Evolutionary conservation across 192 early-diverging fungal genomes (phyloP).

Genomic region (Spizellomyces punctatus): DNA sequence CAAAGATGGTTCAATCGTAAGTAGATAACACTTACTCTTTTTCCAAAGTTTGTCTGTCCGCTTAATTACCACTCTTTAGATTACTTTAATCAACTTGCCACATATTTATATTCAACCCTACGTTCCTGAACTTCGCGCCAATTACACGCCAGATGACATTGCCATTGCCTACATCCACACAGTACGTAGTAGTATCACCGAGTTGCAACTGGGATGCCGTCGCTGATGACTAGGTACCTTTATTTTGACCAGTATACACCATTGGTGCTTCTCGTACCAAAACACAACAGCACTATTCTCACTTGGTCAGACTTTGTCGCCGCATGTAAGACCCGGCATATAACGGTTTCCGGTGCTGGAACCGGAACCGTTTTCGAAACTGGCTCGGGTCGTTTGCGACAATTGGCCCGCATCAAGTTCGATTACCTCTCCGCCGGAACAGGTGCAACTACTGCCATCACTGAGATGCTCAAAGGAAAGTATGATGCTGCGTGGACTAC

Average conservation of each 20-base stretch:
- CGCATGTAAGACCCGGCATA: background rate
- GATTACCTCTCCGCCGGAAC: conserved; percentile 13
- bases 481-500: conserved; percentile 30
- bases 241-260: conserved; percentile 16
- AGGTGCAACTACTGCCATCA: conserved; percentile 19
- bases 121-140: conserved; percentile 6
- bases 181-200: background rate
- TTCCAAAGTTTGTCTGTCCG: background rate
- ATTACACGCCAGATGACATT: conserved; percentile 27
- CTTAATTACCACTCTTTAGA: conserved; percentile 1
- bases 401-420: conserved; percentile 13
- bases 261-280: conserved; percentile 15
- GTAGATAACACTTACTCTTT: background rate
- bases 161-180: conserved; percentile 25
- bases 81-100: conserved; percentile 33
- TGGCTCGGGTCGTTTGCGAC: conserved; percentile 9
- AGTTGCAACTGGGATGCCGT: background rate
- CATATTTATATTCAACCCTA: conserved; percentile 27
- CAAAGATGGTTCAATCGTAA: conserved; percentile 19
- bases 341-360: conserved; percentile 23
- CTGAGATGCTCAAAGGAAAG: background rate
- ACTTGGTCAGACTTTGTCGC: conserved; percentile 24
- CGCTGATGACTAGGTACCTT: background rate
- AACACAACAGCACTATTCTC: conserved; percentile 11
- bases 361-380: conserved; percentile 28